These are phyloP conservation scores for Aurinia saxatilis DNA, from an alignment of 345 rosid species.

Conservation along the genomic window DNA sequence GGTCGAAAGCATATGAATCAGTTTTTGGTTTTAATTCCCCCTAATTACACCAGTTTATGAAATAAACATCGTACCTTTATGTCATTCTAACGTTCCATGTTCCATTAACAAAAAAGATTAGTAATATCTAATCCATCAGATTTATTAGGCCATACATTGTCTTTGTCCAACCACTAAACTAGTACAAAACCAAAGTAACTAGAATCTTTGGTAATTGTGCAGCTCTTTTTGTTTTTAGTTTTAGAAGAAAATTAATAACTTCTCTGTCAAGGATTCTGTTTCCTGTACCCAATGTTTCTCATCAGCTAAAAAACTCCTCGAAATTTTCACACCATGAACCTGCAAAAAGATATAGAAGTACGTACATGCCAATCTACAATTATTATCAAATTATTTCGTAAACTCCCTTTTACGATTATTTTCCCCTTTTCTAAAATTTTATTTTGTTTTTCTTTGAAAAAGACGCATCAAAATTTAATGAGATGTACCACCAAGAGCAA, in stretches of 20 bases:
- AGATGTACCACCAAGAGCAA: neutral
- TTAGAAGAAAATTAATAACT: constrained; percentile 22
- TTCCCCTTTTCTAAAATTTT: neutral
- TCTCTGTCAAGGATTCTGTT: constrained; percentile 34
- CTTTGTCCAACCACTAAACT: constrained; percentile 24
- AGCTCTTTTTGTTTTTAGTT: constrained; percentile 17
- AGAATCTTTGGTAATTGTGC: constrained; percentile 36
- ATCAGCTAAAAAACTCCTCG: constrained; percentile 12
- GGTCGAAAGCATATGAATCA: neutral
- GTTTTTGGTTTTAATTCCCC: neutral
- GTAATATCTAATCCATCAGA: constrained; percentile 6
- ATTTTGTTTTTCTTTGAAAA: neutral
- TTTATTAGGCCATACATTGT: constrained; percentile 21
- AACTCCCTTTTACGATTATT: constrained; percentile 19
- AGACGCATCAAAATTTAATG: neutral
- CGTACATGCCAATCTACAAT: constrained; percentile 16
- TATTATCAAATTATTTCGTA: constrained; percentile 27
- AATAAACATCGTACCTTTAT: constrained; percentile 20
- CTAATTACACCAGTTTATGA: neutral
- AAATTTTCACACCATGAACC: constrained; percentile 22
- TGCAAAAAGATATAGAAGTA: constrained; percentile 12
- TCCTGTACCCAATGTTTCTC: constrained; percentile 24
- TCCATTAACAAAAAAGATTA: neutral
- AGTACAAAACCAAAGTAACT: constrained; percentile 23
- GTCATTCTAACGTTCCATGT: constrained; percentile 19